Conservation (phyloP, 108 stramenopile genomes). For the Nitzschia sp. region DNA sequence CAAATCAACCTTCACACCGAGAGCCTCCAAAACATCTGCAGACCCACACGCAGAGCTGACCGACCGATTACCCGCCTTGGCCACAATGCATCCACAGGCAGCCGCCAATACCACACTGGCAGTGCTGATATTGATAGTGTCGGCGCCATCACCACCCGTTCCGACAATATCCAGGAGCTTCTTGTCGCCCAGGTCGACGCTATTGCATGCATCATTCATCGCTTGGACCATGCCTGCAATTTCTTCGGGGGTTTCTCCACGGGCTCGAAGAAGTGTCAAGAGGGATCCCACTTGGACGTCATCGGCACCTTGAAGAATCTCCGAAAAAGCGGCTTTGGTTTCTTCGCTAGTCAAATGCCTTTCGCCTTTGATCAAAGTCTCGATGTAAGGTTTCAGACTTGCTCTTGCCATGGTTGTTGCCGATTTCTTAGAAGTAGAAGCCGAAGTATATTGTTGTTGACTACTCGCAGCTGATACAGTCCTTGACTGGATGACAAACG, state of each 20-base stretch:
- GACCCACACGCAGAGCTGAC: slow-evolving; percentile 91
- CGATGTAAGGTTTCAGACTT: slow-evolving; percentile 83
- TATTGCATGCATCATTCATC: slow-evolving; percentile 86
- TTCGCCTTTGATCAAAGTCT: slow-evolving; percentile 78
- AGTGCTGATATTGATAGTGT: slow-evolving; percentile 98
- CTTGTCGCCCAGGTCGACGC: slow-evolving; percentile 56
- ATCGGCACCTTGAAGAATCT: slow-evolving; percentile 76
- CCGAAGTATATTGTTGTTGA: neutral
- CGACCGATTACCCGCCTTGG: slow-evolving; percentile 96
- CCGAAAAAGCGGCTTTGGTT: slow-evolving; percentile 79
- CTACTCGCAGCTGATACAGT: neutral
- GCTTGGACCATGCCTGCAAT: slow-evolving; percentile 96
- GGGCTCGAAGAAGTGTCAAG: slow-evolving; percentile 87
- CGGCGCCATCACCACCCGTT: slow-evolving; percentile 99
- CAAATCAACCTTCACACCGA: slow-evolving; percentile 94
- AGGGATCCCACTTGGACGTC: slow-evolving; percentile 85
- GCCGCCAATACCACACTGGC: slow-evolving; percentile 95
- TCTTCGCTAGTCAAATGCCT: slow-evolving; percentile 80
- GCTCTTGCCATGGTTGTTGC: slow-evolving; percentile 20
- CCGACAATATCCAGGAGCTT: slow-evolving; percentile 98
- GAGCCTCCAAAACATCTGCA: slow-evolving; percentile 94
- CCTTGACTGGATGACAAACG: neutral
- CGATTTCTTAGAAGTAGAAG: neutral
- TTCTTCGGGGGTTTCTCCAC: slow-evolving; percentile 91
- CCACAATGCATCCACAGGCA: slow-evolving; percentile 91